phyloP scores from a whole-genome alignment of 139 green algal genomes.

The Penium margaritaceum region DNA sequence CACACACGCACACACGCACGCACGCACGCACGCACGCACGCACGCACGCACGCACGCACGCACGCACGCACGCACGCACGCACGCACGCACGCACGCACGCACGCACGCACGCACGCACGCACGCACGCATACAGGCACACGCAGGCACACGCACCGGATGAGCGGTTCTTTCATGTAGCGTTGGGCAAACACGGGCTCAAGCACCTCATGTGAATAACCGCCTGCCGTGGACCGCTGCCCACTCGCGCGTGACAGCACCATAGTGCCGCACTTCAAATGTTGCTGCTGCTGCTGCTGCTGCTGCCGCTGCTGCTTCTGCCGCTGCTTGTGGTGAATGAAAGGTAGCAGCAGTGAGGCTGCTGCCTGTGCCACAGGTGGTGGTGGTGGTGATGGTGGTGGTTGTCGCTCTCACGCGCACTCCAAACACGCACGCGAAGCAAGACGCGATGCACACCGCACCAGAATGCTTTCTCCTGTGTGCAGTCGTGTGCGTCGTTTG shows the following conservation, averaged over 20 bases:
- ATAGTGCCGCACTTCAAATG: background rate
- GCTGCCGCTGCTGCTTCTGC: too few relatives aligned
- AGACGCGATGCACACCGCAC: too few relatives aligned
- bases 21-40: background rate
- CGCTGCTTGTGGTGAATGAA: too few relatives aligned
- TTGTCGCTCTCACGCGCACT: too few relatives aligned
- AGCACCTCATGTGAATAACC: background rate
- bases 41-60: background rate
- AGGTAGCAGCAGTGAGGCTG: background rate
- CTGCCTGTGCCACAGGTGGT: too few relatives aligned
- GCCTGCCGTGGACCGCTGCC: background rate
- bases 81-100: background rate
- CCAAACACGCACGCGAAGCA: too few relatives aligned
- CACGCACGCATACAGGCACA: background rate
- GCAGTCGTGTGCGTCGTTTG: too few relatives aligned
- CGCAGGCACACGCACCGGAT: background rate
- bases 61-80: background rate
- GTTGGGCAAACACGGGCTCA: slow-evolving; percentile 7
- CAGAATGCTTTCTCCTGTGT: too few relatives aligned
- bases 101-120: background rate
- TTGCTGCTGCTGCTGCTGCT: too few relatives aligned
- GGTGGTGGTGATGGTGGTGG: too few relatives aligned
- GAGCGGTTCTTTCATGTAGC: slow-evolving; percentile 5
- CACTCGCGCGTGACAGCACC: slow-evolving; percentile 9
- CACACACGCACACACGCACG: background rate